Percentiles rank a stretch among this genome's conserved stretches.
These are phyloP conservation scores for Aspergillus fumigatiaffinis DNA, from an alignment of 2,329 filamentous ascomycete genomes.

Conservation along the genomic window DNA sequence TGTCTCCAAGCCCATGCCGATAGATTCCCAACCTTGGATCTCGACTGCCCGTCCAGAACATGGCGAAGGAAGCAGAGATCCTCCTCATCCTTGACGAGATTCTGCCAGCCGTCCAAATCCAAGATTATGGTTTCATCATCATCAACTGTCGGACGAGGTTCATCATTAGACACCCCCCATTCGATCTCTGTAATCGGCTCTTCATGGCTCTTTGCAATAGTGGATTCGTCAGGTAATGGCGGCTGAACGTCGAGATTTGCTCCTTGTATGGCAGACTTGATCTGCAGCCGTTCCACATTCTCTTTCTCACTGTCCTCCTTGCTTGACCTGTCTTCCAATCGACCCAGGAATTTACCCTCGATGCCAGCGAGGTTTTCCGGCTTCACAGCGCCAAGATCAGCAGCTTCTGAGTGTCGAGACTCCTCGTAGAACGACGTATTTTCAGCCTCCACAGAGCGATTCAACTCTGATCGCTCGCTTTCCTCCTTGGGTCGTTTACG, in stretches of 20 bases:
- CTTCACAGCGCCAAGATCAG: not conserved
- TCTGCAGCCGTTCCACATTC: constrained; percentile 27
- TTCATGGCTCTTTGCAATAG: constrained; percentile 30
- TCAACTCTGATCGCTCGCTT: constrained; percentile 70
- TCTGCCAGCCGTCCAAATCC: constrained; percentile 68
- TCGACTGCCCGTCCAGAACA: constrained; percentile 45
- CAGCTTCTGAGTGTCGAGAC: not conserved
- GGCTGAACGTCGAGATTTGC: constrained; percentile 8
- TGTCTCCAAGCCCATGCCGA: constrained; percentile 67
- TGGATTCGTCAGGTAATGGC: constrained; percentile 15
- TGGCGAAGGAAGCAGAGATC: constrained; percentile 56
- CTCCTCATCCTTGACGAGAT: constrained; percentile 65
- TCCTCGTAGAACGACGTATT: constrained; percentile 37
- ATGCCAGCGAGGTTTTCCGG: not conserved
- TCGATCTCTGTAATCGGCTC: constrained; percentile 49
- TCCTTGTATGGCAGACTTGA: constrained; percentile 11
- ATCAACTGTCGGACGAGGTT: constrained; percentile 61
- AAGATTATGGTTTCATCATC: constrained; percentile 62
- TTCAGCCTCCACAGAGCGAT: constrained; percentile 50
- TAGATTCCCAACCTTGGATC: constrained; percentile 53
- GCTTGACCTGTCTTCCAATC: not conserved
- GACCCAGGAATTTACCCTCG: not conserved
- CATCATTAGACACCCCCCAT: constrained; percentile 57
- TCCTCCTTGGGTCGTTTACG: constrained; percentile 82
- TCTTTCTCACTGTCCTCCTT: constrained; percentile 43